Evolutionary conservation across 345 rosid species (phyloP), one percentile per base, ranked within the genome.

Genomic region (Salix arbutifolia): DNA sequence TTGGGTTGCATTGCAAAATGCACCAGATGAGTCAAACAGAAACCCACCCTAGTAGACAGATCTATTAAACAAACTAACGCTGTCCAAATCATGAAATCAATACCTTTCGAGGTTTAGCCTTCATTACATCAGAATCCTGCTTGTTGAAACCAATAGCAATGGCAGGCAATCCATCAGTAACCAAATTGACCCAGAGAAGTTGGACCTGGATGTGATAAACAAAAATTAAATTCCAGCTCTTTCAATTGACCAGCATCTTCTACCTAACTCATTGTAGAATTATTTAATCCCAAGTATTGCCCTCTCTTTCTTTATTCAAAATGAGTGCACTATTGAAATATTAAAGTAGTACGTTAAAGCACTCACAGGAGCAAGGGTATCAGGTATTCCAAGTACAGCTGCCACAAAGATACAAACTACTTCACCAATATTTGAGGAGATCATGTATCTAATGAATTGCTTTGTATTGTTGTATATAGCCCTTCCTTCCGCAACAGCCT

Each of bases 401-500:
- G 99, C 99, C 74, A 96, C 99, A 88, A 96, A 96, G 82, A 96
- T 96, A 75, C 99, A 96, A 84, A 96, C 97, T 46, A 96, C 98
- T 91, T 96, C 99, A 70, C 99, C 99, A 77, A 96, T 96, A 87
- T 96, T 96, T 76, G 99, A 96, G 58, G 99, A 96, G 81, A 96
- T 96, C 98, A 96, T 96, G 90, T 96, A 93, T 93, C 99, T 88
- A 84, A 93, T 96, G 79, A 96, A 96, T 75, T 96, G 99, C 90
- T 96, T 96, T 6, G 99, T 96, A 84, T 93, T 96, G 81, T 96
- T 93, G 86, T 96, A 96, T 77, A 96, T 96, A 70, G 99, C 99
- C 84, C 99, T 90, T 83, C 99, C 99, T 85, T 96, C 99, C 65
- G 99, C 99, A 84, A 96, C 92, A 78, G 99, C 99, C 99, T 96